phyloP scores from a whole-genome alignment of 2,329 filamentous ascomycete species.

The Talaromyces sp. region DNA sequence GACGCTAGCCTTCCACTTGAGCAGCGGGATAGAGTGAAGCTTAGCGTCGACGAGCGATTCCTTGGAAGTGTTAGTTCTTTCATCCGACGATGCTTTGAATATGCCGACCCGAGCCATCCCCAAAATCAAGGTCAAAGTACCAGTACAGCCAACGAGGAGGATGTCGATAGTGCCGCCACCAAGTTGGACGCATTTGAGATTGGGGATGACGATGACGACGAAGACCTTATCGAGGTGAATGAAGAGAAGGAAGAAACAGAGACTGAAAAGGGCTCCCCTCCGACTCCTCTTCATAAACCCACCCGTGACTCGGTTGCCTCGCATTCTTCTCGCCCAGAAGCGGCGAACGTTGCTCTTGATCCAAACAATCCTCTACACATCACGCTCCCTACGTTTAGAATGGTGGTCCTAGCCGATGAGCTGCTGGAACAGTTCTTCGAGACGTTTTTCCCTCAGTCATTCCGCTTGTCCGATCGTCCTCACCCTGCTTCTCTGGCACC shows the following conservation, averaged over 20 bases:
- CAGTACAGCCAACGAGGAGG: slow-evolving; percentile 17
- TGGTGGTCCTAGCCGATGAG: slow-evolving; percentile 96
- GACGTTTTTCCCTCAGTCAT: slow-evolving; percentile 86
- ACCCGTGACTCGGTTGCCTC: slow-evolving; percentile 38
- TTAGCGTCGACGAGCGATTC: slow-evolving; percentile 77
- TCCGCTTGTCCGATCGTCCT: slow-evolving; percentile 72
- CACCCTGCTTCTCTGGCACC: slow-evolving; percentile 42
- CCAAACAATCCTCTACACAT: slow-evolving; percentile 92
- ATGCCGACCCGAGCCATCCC: slow-evolving; percentile 86
- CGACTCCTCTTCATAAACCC: slow-evolving; percentile 27
- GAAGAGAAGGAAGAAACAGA: slow-evolving; percentile 22
- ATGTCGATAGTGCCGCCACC: slow-evolving; percentile 31
- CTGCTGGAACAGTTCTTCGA: slow-evolving; percentile 96
- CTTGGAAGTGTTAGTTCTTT: slow-evolving; percentile 91
- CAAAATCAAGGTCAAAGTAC: slow-evolving; percentile 47
- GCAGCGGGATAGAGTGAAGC: slow-evolving; percentile 38
- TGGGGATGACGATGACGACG: slow-evolving; percentile 64
- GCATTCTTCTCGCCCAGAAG: slow-evolving; percentile 55
- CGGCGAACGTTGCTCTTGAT: slow-evolving; percentile 85
- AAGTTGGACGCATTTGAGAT: slow-evolving; percentile 65
- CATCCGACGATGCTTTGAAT: slow-evolving; percentile 94
- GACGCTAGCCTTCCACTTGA: slow-evolving; percentile 27
- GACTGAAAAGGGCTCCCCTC: background rate
- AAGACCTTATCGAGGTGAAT: slow-evolving; percentile 41
- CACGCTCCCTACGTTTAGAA: slow-evolving; percentile 93